Conservation (phyloP, 2,329 filamentous ascomycete species). For the Fusarium kyushuense region DNA sequence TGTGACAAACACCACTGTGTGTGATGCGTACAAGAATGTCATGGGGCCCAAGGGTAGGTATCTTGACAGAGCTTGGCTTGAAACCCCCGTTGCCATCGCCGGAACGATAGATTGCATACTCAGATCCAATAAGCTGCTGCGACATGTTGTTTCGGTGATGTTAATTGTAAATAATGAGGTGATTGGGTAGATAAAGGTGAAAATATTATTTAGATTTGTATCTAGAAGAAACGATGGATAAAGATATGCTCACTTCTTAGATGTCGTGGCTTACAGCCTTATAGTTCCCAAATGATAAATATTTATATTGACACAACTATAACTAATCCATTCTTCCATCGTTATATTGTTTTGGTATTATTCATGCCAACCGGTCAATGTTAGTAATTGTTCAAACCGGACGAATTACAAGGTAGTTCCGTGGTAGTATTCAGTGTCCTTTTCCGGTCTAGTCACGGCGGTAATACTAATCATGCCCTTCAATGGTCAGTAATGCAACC, state of each 20-base stretch:
- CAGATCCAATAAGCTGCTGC: neutral
- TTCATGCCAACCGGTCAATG: no score
- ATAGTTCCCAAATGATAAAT: neutral
- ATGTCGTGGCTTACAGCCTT: neutral
- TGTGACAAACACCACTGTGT: slow-evolving; percentile 15
- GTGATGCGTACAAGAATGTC: slow-evolving; percentile 12
- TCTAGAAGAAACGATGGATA: neutral
- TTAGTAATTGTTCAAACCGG: neutral
- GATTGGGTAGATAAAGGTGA: no score
- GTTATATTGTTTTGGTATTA: neutral
- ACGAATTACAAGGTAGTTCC: neutral
- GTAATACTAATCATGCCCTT: neutral
- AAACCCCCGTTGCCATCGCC: slow-evolving; percentile 6
- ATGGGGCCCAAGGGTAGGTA: neutral
- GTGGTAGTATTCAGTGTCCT: no score
- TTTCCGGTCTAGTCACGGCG: neutral
- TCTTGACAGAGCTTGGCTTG: neutral
- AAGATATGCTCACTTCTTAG: neutral
- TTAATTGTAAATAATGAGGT: rapidly evolving
- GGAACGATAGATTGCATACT: slow-evolving; percentile 8
- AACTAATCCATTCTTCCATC: neutral
- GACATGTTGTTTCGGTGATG: neutral
- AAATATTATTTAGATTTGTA: rapidly evolving
- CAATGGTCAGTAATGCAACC: neutral
- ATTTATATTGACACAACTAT: neutral